These are phyloP conservation scores for Globisporangium mamillatum DNA, from an alignment of 352 stramenopile species.

Conservation along the genomic window DNA sequence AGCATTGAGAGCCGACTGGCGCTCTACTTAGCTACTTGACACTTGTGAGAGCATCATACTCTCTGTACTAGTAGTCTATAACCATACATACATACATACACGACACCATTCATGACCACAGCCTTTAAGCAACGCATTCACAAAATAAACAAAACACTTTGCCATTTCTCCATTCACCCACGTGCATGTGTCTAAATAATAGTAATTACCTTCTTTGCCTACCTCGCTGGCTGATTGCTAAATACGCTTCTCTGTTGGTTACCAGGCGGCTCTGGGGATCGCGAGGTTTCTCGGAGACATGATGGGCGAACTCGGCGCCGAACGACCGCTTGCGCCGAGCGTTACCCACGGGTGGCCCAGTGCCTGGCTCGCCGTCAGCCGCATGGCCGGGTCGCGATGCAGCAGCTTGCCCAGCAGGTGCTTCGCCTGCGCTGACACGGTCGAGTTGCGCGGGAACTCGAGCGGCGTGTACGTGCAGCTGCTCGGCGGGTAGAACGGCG, in stretches of 20 bases:
- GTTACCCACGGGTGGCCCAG: conserved; percentile 86
- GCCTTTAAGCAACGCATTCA: background rate
- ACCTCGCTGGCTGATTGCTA: background rate
- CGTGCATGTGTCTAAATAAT: conserved; percentile 6
- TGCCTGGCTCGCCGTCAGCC: conserved; percentile 77
- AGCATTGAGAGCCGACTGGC: background rate
- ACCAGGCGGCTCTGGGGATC: conserved; percentile 11
- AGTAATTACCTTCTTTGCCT: background rate
- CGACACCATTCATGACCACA: background rate
- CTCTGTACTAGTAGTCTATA: background rate
- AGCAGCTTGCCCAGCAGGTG: conserved; percentile 73
- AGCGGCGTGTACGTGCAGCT: conserved; percentile 55
- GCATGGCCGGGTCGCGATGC: conserved; percentile 58
- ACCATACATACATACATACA: background rate
- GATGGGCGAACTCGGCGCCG: conserved; percentile 36
- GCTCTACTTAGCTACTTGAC: background rate
- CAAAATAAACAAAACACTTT: background rate
- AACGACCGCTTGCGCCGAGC: conserved; percentile 26
- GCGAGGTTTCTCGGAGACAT: conserved; percentile 14
- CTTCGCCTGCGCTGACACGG: conserved; percentile 44
- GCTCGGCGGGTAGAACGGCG: conserved; percentile 68
- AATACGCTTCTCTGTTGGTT: background rate
- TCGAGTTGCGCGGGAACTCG: conserved; percentile 47
- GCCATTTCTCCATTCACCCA: background rate
- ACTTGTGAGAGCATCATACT: background rate